Conservation (phyloP, 495 filamentous ascomycete species). For the Penicillium canescens region DNA sequence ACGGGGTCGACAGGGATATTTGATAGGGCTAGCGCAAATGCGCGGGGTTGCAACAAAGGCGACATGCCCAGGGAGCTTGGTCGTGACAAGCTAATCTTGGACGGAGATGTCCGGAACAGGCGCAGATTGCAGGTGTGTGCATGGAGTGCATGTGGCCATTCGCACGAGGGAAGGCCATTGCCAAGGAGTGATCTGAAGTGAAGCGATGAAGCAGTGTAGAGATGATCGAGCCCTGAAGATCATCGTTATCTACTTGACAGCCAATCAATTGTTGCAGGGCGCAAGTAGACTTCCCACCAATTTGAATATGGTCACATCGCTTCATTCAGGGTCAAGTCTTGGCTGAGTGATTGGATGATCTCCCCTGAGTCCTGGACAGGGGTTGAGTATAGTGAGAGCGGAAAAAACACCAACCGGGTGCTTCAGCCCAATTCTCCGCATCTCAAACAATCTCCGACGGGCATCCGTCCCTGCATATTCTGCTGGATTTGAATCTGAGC, state of each 20-base stretch:
- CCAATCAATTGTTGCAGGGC: constrained; percentile 15
- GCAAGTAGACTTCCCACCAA: constrained; percentile 6
- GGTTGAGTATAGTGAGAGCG: background rate
- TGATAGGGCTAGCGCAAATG: constrained; percentile 15
- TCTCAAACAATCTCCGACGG: constrained; percentile 6
- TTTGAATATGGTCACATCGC: constrained; percentile 21
- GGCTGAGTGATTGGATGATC: constrained; percentile 11
- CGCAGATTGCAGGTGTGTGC: constrained; percentile 1
- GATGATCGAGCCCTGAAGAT: constrained; percentile 23
- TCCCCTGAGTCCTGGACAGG: background rate
- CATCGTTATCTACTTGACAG: constrained; percentile 21
- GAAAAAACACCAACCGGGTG: background rate
- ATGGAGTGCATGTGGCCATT: background rate
- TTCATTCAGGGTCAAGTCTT: background rate
- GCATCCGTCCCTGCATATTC: constrained; percentile 5
- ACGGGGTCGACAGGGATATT: constrained; percentile 3
- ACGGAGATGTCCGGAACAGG: constrained; percentile 25
- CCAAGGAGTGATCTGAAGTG: no score
- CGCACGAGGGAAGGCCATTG: no score
- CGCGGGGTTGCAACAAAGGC: constrained; percentile 5
- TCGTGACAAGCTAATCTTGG: constrained; percentile 20
- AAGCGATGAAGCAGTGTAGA: background rate
- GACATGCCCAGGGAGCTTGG: constrained; percentile 18
- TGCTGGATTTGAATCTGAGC: background rate
- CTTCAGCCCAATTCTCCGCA: no score